phyloP scores from a whole-genome alignment of 2,329 filamentous ascomycete species.

The Epicoccum nigrum region DNA sequence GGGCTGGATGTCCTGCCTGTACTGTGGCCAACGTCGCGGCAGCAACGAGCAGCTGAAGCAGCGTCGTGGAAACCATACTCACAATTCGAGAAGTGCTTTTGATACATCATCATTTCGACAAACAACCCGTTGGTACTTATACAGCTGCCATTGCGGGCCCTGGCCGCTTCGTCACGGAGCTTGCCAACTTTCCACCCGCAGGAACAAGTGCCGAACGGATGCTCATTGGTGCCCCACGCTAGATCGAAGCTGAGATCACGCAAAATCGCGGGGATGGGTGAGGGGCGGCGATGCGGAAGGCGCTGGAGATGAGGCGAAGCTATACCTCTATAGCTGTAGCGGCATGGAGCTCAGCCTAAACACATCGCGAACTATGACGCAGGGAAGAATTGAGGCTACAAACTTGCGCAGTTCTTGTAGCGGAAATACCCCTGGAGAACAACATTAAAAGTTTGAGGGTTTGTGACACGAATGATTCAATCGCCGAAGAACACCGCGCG shows the following conservation, averaged over 20 bases:
- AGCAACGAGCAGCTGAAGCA: conserved; percentile 25
- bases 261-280: conserved; percentile 16
- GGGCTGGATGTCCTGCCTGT: conserved; percentile 17
- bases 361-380: background rate
- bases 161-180: conserved; percentile 8
- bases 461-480: too few species aligned
- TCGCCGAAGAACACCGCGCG: too few species aligned
- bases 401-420: background rate
- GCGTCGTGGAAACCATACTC: conserved; percentile 21
- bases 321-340: conserved; percentile 21
- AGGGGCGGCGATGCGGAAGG: conserved; percentile 18
- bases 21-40: conserved; percentile 28
- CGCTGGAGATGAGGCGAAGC: conserved; percentile 22
- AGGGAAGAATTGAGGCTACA: background rate
- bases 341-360: conserved; percentile 12
- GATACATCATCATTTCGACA: background rate
- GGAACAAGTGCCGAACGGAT: conserved; percentile 11
- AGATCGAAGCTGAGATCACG: conserved; percentile 22
- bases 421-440: background rate
- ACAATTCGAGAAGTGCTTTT: background rate
- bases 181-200: conserved; percentile 22
- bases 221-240: conserved; percentile 9
- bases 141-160: conserved; percentile 1
- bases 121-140: conserved; percentile 23
- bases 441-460: too few species aligned